Evolutionary conservation across 202 grass and related monocot genomes (phyloP), one percentile per base, ranked within the genome.

Genomic region (Dendrocalamus latiflorus): DNA sequence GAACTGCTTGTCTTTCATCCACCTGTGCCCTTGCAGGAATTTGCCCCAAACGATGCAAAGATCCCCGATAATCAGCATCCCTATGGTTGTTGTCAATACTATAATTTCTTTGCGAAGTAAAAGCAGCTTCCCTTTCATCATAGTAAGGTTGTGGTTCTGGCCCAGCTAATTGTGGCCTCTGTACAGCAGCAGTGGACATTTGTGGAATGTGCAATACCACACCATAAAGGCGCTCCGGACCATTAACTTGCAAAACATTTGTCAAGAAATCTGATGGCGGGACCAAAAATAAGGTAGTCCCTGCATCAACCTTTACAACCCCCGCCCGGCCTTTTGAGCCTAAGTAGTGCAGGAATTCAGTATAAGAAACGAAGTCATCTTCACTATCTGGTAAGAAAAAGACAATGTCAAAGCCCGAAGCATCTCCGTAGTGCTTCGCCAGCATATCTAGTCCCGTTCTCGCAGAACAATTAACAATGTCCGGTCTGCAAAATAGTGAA

Each of bases 331-430:
- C 90, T 87, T 95, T 99, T 58, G 89, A 89, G n/a, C 89, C 65
- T 54, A 99, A 74, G 55, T 99, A 99, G 42, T 83, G 87, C 72
- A 99, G 82, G 65, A 99, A 96, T 68, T 99, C 96, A 45, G 93
- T 99, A 71, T 99, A 99, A 18, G 93, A 94, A 68, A 94, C 78
- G 5, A 99, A 96, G 43, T 99, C 96, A 16, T 89, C 93, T 88
- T 99, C 96, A 16, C 89, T 90, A 65, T 96, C 93, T 72, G 96
- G 96, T 74, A 96, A 81, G 81, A 99, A 99, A 60, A 92, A 94
- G 17, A 94, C 85, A 61, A 94, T 85, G 21, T 96, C 96, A 79
- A 96, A 99, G 16, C 91, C 91, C 22, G 79, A 66, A 48, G 93
- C 87, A 25, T 99, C 93, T 2, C 81, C 72, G 70, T 94, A 99